Percentiles rank a stretch among this genome's conserved stretches.
Conservation (phyloP, 2,329 filamentous ascomycete species). For the Zymoseptoria brevis region DNA sequence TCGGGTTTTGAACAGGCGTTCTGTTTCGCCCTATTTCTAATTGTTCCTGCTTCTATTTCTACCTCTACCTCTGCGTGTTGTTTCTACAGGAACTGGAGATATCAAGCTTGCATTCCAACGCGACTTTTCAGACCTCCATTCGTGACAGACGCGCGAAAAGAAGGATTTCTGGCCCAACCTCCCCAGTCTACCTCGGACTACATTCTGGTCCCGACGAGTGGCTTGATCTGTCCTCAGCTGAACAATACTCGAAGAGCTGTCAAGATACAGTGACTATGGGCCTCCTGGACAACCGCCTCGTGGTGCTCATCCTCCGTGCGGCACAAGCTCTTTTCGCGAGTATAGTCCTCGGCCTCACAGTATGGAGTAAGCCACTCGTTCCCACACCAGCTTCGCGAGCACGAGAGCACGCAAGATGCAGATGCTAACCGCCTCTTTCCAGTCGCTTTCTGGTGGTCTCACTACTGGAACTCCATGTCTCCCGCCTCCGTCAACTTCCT, state of each 20-base stretch:
- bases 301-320: slow-evolving; percentile 57
- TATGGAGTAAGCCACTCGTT: slow-evolving; percentile 51
- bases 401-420: neutral
- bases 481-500: slow-evolving; percentile 64
- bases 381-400: neutral
- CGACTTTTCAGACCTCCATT: neutral
- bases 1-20: neutral
- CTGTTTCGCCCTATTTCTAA: neutral
- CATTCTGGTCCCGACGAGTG: neutral
- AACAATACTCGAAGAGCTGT: neutral
- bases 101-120: neutral
- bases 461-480: slow-evolving; percentile 44
- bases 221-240: neutral
- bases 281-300: slow-evolving; percentile 5
- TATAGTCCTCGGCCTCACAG: slow-evolving; percentile 66
- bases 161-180: neutral
- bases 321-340: slow-evolving; percentile 61
- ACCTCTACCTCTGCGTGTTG: neutral
- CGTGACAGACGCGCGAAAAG: neutral
- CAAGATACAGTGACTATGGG: neutral
- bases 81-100: neutral
- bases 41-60: neutral
- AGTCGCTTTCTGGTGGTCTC: slow-evolving; percentile 51
- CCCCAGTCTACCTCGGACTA: neutral
- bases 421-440: slow-evolving; percentile 3